A percentile compares a stretch with the other conserved stretches of the same genome.
Conservation (phyloP, 2,329 filamentous ascomycete genomes). For the Claviceps paspali region DNA sequence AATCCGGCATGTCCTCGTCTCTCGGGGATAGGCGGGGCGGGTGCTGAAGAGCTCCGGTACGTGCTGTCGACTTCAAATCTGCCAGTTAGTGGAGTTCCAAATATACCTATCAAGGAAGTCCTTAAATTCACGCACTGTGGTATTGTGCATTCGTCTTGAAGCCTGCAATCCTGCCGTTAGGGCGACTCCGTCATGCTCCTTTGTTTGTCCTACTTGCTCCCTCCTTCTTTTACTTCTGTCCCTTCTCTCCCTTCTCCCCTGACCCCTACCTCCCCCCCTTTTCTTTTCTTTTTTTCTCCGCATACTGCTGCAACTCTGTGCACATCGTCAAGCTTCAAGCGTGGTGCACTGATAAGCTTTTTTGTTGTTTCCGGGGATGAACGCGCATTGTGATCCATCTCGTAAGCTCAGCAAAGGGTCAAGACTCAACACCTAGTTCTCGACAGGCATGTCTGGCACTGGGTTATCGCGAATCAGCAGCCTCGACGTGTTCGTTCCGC, state of each 20-base stretch:
- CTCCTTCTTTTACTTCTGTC: background rate
- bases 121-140: too few species aligned
- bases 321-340: background rate
- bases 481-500: background rate
- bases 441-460: background rate
- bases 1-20: too few species aligned
- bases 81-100: too few species aligned
- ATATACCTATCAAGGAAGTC: too few species aligned
- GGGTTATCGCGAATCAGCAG: background rate
- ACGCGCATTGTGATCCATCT: conserved; percentile 2
- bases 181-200: background rate
- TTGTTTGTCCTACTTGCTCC: too few species aligned
- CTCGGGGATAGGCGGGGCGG: too few species aligned
- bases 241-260: background rate
- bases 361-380: background rate
- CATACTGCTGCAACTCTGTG: background rate
- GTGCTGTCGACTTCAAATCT: too few species aligned
- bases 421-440: too few species aligned
- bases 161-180: too few species aligned
- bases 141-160: too few species aligned
- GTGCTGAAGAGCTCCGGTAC: too few species aligned
- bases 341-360: background rate
- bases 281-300: background rate
- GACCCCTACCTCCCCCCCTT: background rate
- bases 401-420: background rate